phyloP scores from a whole-genome alignment of 2,329 filamentous ascomycete genomes.

The Apiospora phragmitis region DNA sequence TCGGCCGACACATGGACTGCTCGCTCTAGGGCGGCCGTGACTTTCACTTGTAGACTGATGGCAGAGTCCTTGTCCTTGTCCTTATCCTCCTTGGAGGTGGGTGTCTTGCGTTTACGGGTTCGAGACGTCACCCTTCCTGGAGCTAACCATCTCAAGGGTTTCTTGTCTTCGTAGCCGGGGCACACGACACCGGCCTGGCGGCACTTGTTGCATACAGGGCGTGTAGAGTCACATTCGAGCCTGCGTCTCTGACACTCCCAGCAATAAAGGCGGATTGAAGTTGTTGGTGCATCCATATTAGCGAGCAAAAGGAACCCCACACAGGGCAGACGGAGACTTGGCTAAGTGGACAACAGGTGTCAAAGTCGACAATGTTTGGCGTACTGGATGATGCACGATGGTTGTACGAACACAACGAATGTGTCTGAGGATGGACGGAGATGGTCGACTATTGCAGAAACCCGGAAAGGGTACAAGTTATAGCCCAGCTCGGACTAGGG shows the following conservation, averaged over 20 bases:
- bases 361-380: neutral
- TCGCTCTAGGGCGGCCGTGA: neutral
- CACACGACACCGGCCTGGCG: slow-evolving; percentile 33
- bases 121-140: slow-evolving; percentile 37
- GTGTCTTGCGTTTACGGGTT: slow-evolving; percentile 17
- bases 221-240: slow-evolving; percentile 39
- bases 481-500: neutral
- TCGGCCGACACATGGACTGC: neutral
- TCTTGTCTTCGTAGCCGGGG: slow-evolving; percentile 39
- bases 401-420: neutral
- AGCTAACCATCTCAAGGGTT: slow-evolving; percentile 41
- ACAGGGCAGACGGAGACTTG: neutral
- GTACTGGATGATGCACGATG: neutral
- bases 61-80: neutral
- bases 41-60: neutral
- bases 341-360: neutral
- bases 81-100: slow-evolving; percentile 2
- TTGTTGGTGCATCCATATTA: neutral
- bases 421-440: neutral
- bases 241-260: slow-evolving; percentile 44
- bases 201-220: slow-evolving; percentile 39
- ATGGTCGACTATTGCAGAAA: neutral
- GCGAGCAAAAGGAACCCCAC: neutral
- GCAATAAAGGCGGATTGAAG: slow-evolving; percentile 31
- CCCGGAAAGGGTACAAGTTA: neutral